Evolutionary conservation across 768 basidiomycete species (phyloP), one percentile per base, ranked within the genome.

Genomic region (Tricholoma bakamatsutake): DNA sequence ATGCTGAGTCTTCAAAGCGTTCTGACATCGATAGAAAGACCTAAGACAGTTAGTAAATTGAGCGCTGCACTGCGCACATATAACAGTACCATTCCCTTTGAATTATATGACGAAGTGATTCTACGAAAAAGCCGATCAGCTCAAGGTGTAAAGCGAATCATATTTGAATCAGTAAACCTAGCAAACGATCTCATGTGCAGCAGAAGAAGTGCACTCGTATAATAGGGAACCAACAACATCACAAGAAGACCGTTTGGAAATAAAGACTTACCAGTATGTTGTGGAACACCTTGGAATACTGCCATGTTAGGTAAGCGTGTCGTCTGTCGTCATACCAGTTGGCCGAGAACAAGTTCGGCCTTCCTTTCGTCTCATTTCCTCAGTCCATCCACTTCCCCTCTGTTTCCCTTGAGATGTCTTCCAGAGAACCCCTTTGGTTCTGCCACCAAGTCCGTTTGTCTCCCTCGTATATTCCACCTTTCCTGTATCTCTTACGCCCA

Each of bases 351-450:
- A 37, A 52, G 47, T 55, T 34, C 27, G 17, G 33, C 27, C 12
- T 17, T 40, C 50, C 45, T 55, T 57, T 55, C 31, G 27, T 2
- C 27, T 30, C 52, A 28, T 31, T 33, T n/a, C 51, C 49, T n/a
- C 42, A 48, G 53, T 60, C 54, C 57, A 53, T 42, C 54, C 45
- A 52, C 37, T 53, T 43, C 10, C 11, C 4, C 18, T 4, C 12
- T 11, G 21, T 45, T 58, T 55, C 46, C 57, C 49, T 54, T 28
- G 55, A 49, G 53, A 89, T 90, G 88, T 84, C 89, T 12, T 75
- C 78, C 18, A 76, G 87, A 69, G 85, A 87, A 59, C 83, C 87
- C 4, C 66, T 89, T 63, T 92, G 89, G 89, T 90, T 74, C 63
- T 91, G 89, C 60, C 87, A 91, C 65, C 75, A 88, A 72, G 88